phyloP scores from a whole-genome alignment of 345 rosid species.

The Arabis alpina region DNA sequence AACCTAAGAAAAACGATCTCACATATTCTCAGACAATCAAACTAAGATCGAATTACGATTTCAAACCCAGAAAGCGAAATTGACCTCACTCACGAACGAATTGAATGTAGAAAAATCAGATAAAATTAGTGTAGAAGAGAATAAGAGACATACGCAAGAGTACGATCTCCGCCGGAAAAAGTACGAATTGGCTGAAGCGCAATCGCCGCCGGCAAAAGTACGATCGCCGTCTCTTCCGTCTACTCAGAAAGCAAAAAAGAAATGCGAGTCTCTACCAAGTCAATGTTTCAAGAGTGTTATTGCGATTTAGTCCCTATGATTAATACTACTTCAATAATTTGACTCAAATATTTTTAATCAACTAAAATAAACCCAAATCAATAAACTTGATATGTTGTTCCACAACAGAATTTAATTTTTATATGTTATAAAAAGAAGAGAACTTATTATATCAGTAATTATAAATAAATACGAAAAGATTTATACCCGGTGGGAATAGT shows the following conservation, averaged over 20 bases:
- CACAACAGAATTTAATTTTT: too few relatives aligned
- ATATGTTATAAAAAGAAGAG: too few relatives aligned
- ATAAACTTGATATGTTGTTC: neutral
- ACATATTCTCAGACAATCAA: neutral
- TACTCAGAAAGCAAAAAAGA: neutral
- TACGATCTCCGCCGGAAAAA: neutral
- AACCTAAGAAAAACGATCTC: neutral
- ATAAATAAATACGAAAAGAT: too few relatives aligned
- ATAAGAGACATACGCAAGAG: conserved; percentile 5
- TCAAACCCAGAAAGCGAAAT: neutral
- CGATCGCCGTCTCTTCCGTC: conserved; percentile 2
- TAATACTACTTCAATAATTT: neutral
- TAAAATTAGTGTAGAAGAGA: neutral
- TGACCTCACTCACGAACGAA: neutral
- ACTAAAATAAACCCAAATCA: neutral
- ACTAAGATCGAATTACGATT: neutral
- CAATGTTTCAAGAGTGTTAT: neutral
- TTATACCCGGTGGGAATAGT: too few relatives aligned
- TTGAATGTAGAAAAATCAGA: neutral
- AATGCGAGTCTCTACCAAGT: neutral
- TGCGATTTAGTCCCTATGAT: neutral
- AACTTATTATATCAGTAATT: too few relatives aligned
- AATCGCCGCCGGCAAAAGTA: neutral
- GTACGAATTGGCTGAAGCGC: neutral
- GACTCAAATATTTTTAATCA: neutral